Evolutionary conservation across 345 rosid species (phyloP).

Genomic region (Diplotaxis tenuifolia): DNA sequence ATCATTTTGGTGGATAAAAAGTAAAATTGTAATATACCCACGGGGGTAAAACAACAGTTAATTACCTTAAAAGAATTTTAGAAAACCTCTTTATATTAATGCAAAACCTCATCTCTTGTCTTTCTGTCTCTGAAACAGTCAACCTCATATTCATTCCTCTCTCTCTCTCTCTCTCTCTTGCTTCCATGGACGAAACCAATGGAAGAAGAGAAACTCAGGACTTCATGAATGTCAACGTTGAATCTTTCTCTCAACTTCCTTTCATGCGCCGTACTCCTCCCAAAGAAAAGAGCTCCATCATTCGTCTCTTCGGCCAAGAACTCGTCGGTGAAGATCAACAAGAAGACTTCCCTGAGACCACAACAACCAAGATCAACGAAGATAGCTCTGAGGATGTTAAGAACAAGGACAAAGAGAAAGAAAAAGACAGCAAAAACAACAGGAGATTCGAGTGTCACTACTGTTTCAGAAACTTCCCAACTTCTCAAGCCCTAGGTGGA

Average conservation of each 20-base stretch:
- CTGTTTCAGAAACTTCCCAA: slow-evolving; percentile 92
- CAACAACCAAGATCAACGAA: slow-evolving; percentile 21
- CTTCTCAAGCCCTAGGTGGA: slow-evolving; percentile 98
- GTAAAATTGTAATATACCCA: slow-evolving; percentile 8
- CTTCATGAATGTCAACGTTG: slow-evolving; percentile 55
- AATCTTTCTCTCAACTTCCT: slow-evolving; percentile 54
- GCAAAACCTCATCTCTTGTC: slow-evolving; percentile 30
- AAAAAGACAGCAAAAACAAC: slow-evolving; percentile 41
- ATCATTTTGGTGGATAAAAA: not conserved
- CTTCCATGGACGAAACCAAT: slow-evolving; percentile 39
- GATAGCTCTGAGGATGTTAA: slow-evolving; percentile 41
- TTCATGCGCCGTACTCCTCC: slow-evolving; percentile 69
- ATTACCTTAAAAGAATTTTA: slow-evolving; percentile 23
- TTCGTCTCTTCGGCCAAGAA: slow-evolving; percentile 90
- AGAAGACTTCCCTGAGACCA: slow-evolving; percentile 11
- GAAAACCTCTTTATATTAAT: slow-evolving; percentile 31
- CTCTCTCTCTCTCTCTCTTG: slow-evolving; percentile 18
- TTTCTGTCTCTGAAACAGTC: slow-evolving; percentile 34
- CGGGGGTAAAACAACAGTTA: slow-evolving; percentile 14
- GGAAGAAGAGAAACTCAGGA: slow-evolving; percentile 50
- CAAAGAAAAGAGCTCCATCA: slow-evolving; percentile 48
- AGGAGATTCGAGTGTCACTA: slow-evolving; percentile 94
- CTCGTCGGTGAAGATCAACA: slow-evolving; percentile 40
- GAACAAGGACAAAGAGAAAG: slow-evolving; percentile 38
- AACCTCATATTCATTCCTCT: slow-evolving; percentile 19